Conservation (phyloP, 108 stramenopile genomes). For the Parietichytrium sp. region DNA sequence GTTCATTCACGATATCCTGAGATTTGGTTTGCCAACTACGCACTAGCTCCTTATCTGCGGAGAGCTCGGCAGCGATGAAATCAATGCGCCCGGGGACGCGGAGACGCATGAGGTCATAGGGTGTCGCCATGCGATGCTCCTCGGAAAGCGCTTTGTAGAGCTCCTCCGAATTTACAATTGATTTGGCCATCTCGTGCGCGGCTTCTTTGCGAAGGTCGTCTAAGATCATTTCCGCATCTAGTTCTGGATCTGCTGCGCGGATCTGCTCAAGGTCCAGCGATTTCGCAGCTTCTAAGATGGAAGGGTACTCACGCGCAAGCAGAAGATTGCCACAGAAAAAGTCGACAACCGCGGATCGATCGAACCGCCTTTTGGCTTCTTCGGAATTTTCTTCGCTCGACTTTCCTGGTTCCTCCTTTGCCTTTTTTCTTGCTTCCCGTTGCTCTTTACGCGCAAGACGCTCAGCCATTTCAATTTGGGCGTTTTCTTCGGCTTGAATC, state of each 20-base stretch:
- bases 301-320: too few species aligned
- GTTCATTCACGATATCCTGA: neutral
- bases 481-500: neutral
- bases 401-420: too few species aligned
- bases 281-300: too few species aligned
- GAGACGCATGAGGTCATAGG: neutral
- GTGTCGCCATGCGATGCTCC: neutral
- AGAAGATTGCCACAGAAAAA: too few species aligned
- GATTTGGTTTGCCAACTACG: neutral
- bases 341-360: too few species aligned
- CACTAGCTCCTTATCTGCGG: neutral
- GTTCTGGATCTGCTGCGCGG: neutral
- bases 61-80: neutral
- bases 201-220: neutral
- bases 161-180: neutral
- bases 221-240: neutral
- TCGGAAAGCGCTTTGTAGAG: neutral
- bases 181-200: neutral
- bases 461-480: too few species aligned
- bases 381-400: too few species aligned
- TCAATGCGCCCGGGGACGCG: constrained; percentile 1
- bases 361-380: too few species aligned
- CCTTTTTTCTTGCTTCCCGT: neutral
- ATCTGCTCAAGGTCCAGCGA: neutral
- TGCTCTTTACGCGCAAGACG: too few species aligned